phyloP scores from a whole-genome alignment of 2,329 filamentous ascomycete genomes.

The Lomentospora prolificans region DNA sequence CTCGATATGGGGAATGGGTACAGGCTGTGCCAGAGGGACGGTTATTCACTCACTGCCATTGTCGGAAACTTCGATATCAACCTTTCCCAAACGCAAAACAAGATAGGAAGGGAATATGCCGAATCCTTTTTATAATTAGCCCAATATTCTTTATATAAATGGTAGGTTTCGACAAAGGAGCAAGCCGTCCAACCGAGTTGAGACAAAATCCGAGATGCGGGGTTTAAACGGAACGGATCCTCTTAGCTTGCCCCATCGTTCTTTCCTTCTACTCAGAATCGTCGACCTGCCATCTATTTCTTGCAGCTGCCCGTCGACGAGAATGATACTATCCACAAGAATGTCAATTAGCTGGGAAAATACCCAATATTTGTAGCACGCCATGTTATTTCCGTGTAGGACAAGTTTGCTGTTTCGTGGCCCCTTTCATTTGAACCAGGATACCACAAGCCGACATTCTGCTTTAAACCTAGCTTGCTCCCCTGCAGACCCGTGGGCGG shows the following conservation, averaged over 20 bases:
- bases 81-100: neutral
- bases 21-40: no score
- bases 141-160: neutral
- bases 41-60: neutral
- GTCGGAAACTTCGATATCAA: neutral
- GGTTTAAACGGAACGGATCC: neutral
- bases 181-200: neutral
- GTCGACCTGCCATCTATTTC: neutral
- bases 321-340: neutral
- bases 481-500: no score
- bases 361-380: neutral
- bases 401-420: neutral
- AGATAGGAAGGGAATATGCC: neutral
- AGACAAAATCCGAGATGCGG: neutral
- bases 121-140: neutral
- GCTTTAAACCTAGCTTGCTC: no score
- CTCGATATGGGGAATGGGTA: neutral
- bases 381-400: neutral
- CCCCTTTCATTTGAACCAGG: neutral
- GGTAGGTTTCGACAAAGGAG: neutral
- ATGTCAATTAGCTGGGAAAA: neutral
- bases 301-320: neutral
- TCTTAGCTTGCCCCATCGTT: neutral
- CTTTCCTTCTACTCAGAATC: neutral
- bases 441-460: neutral